Evolutionary conservation across 2,329 filamentous ascomycete genomes (phyloP).

Genomic region (Microascus cirrosus): DNA sequence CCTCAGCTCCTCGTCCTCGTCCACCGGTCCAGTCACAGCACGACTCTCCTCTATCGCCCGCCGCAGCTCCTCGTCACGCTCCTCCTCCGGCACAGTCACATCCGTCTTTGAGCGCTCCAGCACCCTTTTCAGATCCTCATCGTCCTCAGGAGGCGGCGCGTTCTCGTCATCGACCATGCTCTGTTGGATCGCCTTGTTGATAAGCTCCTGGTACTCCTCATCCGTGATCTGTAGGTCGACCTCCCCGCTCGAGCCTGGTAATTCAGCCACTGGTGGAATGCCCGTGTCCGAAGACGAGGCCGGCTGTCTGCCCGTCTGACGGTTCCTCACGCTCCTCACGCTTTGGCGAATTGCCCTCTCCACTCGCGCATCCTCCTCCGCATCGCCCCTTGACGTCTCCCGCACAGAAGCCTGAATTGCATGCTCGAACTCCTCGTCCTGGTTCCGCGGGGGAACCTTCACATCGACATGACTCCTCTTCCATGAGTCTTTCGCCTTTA

Average conservation of each 20-base stretch:
- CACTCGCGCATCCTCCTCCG: constrained; percentile 57
- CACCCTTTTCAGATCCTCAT: constrained; percentile 26
- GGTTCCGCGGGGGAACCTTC: constrained; percentile 2
- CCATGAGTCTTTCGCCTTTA: constrained; percentile 35
- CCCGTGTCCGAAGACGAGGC: neutral
- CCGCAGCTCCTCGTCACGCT: constrained; percentile 23
- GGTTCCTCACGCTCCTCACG: constrained; percentile 50
- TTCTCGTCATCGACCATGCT: constrained; percentile 28
- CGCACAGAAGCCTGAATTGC: constrained; percentile 61
- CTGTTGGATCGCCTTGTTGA: constrained; percentile 44
- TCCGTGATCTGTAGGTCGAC: constrained; percentile 38
- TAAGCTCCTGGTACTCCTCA: constrained; percentile 43
- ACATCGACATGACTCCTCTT: constrained; percentile 20
- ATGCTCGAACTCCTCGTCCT: constrained; percentile 52
- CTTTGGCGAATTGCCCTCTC: constrained; percentile 55
- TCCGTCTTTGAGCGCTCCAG: constrained; percentile 24
- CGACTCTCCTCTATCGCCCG: constrained; percentile 24
- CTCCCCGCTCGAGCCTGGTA: constrained; percentile 12
- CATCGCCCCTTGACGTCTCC: constrained; percentile 59
- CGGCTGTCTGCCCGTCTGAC: constrained; percentile 15
- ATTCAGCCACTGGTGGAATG: neutral
- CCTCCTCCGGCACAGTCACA: neutral
- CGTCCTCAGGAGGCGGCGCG: constrained; percentile 6
- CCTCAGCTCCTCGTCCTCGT: constrained; percentile 32
- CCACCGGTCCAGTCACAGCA: constrained; percentile 10